These are phyloP conservation scores for Nannochloropsis salina DNA, from an alignment of 108 stramenopile species.

Conservation along the genomic window DNA sequence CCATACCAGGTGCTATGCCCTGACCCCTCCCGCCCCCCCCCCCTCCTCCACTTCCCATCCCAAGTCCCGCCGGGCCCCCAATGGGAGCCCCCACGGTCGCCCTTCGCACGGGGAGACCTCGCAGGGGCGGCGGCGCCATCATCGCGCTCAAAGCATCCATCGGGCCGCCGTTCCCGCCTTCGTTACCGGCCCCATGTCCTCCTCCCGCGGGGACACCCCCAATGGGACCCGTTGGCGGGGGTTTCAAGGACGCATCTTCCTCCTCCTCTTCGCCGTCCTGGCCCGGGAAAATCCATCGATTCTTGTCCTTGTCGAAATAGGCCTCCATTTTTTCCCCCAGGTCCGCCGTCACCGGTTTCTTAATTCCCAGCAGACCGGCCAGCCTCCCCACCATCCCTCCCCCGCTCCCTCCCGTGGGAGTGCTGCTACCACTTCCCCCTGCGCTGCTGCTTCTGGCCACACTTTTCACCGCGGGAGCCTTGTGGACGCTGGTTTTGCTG, in stretches of 20 bases:
- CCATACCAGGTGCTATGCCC: neutral
- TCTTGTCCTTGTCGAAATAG: slow-evolving; percentile 8
- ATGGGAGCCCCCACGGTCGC: neutral
- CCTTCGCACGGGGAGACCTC: neutral
- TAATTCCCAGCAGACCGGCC: neutral
- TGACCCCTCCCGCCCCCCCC: neutral
- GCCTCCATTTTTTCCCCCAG: neutral
- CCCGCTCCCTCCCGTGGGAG: slow-evolving; percentile 7
- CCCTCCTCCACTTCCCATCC: neutral
- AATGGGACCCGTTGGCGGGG: neutral
- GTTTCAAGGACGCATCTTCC: neutral
- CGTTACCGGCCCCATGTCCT: no score
- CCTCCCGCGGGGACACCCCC: neutral
- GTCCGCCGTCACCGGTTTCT: neutral
- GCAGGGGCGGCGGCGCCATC: neutral
- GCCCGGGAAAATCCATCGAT: neutral
- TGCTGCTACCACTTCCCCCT: neutral
- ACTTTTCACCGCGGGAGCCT: no score
- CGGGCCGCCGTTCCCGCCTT: neutral
- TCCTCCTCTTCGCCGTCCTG: neutral
- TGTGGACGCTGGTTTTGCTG: no score
- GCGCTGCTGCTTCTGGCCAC: neutral
- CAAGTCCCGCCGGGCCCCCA: neutral
- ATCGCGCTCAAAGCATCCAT: slow-evolving; percentile 3
- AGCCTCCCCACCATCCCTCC: neutral